A percentile compares a stretch with the other conserved stretches of the same genome.
Evolutionary conservation across 805 yeast species (phyloP).

Genomic region (Kodamaea sagamina): DNA sequence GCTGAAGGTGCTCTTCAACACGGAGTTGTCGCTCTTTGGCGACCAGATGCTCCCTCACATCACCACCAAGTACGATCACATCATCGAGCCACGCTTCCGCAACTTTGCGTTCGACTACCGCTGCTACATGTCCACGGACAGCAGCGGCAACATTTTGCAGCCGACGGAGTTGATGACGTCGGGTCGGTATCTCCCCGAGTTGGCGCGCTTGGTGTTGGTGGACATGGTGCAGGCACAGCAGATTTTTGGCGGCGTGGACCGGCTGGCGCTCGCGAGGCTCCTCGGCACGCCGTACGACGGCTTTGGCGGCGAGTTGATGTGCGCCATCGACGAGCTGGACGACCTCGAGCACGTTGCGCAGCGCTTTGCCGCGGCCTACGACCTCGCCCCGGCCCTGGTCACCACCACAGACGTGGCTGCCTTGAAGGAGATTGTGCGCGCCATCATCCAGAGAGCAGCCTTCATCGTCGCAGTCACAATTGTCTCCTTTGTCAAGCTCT

Average conservation of each 20-base stretch:
- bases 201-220: constrained; percentile 45
- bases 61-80: constrained; percentile 42
- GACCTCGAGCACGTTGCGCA: constrained; percentile 21
- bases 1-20: constrained; percentile 39
- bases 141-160: constrained; percentile 43
- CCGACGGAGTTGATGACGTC: constrained; percentile 58
- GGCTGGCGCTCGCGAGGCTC: constrained; percentile 13
- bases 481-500: constrained; percentile 37
- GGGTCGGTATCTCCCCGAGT: constrained; percentile 59
- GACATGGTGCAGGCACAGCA: constrained; percentile 33
- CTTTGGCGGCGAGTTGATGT: constrained; percentile 44
- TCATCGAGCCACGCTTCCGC: constrained; percentile 37
- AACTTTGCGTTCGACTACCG: constrained; percentile 21
- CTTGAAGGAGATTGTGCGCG: constrained; percentile 33
- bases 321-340: constrained; percentile 36
- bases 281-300: constrained; percentile 30
- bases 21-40: constrained; percentile 61
- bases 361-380: constrained; percentile 23
- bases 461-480: constrained; percentile 44
- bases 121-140: constrained; percentile 34
- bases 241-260: constrained; percentile 25
- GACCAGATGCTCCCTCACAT: constrained; percentile 29
- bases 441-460: constrained; percentile 48
- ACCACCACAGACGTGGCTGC: constrained; percentile 26
- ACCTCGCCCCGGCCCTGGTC: constrained; percentile 17